These are phyloP conservation scores for Ochromonas danica DNA, from an alignment of 108 stramenopile genomes.

Conservation along the genomic window DNA sequence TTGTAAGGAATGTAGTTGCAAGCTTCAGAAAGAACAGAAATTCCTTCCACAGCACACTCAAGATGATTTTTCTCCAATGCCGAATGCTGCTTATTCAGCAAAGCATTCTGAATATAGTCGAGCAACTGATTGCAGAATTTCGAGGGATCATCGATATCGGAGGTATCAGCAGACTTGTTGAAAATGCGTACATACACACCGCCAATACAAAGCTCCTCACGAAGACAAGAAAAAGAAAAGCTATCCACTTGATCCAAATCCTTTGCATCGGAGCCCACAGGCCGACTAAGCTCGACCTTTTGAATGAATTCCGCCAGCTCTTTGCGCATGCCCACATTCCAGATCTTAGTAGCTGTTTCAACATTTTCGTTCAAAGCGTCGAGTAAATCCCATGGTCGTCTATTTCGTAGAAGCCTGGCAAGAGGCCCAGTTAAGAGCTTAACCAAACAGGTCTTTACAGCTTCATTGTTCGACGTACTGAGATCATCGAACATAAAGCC, in stretches of 20 bases:
- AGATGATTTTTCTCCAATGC: background rate
- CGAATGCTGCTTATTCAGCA: background rate
- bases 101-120: constrained; percentile 38
- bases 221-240: constrained; percentile 57
- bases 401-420: constrained; percentile 62
- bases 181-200: constrained; percentile 70
- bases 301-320: constrained; percentile 58
- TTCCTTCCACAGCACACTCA: background rate
- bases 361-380: constrained; percentile 61
- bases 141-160: constrained; percentile 51
- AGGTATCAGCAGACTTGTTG: constrained; percentile 57
- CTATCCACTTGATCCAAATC: constrained; percentile 52
- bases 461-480: constrained; percentile 48
- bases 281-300: constrained; percentile 5
- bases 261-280: background rate
- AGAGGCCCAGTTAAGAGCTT: constrained; percentile 63
- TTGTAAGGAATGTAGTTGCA: constrained; percentile 7
- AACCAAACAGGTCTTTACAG: constrained; percentile 51
- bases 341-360: constrained; percentile 65
- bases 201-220: constrained; percentile 62
- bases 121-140: constrained; percentile 58
- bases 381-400: constrained; percentile 61
- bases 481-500: constrained; percentile 59
- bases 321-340: constrained; percentile 69
- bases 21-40: background rate